Evolutionary conservation across 2,329 filamentous ascomycete species (phyloP).

Genomic region (Aspergillus pseudotamarii): DNA sequence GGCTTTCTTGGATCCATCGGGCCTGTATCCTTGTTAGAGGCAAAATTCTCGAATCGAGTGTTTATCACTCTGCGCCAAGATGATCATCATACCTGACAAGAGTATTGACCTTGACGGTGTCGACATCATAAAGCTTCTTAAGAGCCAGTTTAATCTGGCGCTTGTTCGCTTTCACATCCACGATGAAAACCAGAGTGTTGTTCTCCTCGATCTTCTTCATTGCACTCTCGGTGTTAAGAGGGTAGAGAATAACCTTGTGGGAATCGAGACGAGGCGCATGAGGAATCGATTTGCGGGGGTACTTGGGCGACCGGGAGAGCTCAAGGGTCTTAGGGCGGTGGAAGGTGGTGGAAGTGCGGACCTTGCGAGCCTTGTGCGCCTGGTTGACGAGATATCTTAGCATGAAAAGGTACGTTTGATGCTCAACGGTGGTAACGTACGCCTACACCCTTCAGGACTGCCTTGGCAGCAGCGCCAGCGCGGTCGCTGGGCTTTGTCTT

Average conservation of each 20-base stretch:
- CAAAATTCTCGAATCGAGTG: neutral
- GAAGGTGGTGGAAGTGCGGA: conserved; percentile 91
- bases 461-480: conserved; percentile 93
- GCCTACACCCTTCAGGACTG: conserved; percentile 93
- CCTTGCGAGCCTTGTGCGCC: conserved; percentile 89
- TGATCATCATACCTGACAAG: conserved; percentile 74
- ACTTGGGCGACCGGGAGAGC: conserved; percentile 89
- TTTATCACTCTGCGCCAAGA: neutral
- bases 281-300: conserved; percentile 92
- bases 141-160: conserved; percentile 97
- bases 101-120: conserved; percentile 98
- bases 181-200: conserved; percentile 99
- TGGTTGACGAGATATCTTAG: conserved; percentile 37
- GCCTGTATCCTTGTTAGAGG: conserved; percentile 54
- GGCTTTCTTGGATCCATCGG: conserved; percentile 98
- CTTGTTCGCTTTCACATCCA: conserved; percentile 98
- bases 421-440: conserved; percentile 61
- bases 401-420: neutral
- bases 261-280: conserved; percentile 90
- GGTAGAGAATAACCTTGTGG: conserved; percentile 97
- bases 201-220: conserved; percentile 99
- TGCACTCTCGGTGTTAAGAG: conserved; percentile 98
- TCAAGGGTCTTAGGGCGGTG: conserved; percentile 96
- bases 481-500: conserved; percentile 68
- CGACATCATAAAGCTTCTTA: conserved; percentile 99